phyloP scores from a whole-genome alignment of 2,329 filamentous ascomycete genomes.

The Verticillium albo-atrum region DNA sequence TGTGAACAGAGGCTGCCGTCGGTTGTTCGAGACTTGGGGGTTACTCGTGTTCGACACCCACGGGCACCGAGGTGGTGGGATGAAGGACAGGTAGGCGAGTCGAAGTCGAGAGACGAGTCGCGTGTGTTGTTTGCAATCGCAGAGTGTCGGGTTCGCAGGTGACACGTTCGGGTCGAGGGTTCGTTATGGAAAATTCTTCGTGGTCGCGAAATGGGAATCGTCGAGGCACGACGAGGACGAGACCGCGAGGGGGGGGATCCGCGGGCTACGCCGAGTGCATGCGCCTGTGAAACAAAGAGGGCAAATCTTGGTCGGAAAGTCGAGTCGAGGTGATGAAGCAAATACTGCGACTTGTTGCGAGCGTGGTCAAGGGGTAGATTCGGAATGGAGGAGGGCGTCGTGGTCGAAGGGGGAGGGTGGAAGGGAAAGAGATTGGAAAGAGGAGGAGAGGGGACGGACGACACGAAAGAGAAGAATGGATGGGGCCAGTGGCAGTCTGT shows the following conservation, averaged over 20 bases:
- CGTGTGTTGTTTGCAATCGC: not conserved
- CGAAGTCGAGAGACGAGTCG: not conserved
- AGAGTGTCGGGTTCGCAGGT: not conserved
- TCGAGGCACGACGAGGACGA: not conserved
- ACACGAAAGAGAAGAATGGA: constrained; percentile 11
- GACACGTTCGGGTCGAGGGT: not conserved
- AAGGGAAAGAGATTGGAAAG: constrained; percentile 13
- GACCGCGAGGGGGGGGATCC: not conserved
- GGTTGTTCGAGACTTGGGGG: not conserved
- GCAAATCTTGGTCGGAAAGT: not conserved
- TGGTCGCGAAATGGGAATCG: not conserved
- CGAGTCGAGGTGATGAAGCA: not conserved
- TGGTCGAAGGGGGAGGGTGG: constrained; percentile 6
- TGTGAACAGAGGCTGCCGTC: not conserved
- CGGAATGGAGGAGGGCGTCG: constrained; percentile 6
- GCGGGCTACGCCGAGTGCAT: not conserved
- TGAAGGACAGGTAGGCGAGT: not conserved
- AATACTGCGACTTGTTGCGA: constrained; percentile 6
- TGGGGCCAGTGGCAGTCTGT: constrained; percentile 5
- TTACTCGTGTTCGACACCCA: not conserved
- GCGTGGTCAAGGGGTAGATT: constrained; percentile 5
- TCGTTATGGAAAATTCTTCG: not conserved
- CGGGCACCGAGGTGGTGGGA: not conserved
- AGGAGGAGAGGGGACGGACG: constrained; percentile 12
- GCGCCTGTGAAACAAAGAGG: constrained; percentile 2